Base-by-base conservation (phyloP, 805 yeast genomes). In the Hanseniaspora vineae region DNA sequence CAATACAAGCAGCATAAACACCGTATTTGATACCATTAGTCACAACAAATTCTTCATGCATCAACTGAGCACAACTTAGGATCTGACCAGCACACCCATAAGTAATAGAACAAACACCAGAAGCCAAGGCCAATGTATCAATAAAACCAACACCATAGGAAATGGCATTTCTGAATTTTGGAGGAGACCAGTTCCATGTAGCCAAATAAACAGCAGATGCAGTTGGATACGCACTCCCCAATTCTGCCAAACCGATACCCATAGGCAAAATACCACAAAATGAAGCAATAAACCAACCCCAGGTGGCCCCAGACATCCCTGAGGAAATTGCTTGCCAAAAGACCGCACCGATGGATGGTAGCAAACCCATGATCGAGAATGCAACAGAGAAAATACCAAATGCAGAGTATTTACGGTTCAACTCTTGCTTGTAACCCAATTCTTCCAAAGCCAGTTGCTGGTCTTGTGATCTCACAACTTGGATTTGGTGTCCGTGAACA, bases 221-320 rank as follows among this genome's bases (percentile, higher is more conserved):
- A 2, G 86, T 81, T 19, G 88, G 87, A 52, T 77, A 70, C 2
- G 84, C 71, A 18, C 79, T 72, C 2, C 81, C 81, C 44, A 80
- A 60, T 54, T 78, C 81, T 14, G 81, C 67, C 76, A 81, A 71
- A 6, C 80, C 69, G 19, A 71, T 51, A 15, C 84, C 85, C 13
- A 77, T 70, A 3, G 67, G 57, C 47, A 79, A 56, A 45, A 80
- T 74, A 55, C 78, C 73, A 8, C 69, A 51, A 13, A 40, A 20
- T 12, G 80, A 73, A 33, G 82, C 71, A 11, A 76, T 54, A 35
- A 77, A 61, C 87, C 87, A 81, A 31, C 83, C 81, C 87, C 87
- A 81, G 6, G 79, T 70, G 47, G 79, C 67, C 11, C 58, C 55
- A 12, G 73, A 77, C 0, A 82, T 78, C 6, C 87, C 87, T 1